Evolutionary conservation across 805 yeast species (phyloP), one percentile per base, ranked within the genome.

Genomic region (Komagataella ulmi): DNA sequence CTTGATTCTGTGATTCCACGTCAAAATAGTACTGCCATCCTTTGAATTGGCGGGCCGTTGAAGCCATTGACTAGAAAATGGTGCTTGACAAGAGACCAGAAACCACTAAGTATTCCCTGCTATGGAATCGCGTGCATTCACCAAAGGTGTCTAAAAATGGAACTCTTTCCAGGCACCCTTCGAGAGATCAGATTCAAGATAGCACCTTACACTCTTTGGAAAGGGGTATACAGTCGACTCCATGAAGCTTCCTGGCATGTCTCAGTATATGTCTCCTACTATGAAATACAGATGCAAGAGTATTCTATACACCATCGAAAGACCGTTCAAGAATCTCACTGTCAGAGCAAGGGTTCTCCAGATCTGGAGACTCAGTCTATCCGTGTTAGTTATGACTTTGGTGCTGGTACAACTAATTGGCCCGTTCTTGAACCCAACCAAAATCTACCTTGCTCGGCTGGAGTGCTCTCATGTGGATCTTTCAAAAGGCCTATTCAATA

Each of bases 401-500:
- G 7, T 55, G 1, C 19, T 49, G 2, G 44, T 54, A 6, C 23
- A 59, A 30, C 45, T 55, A 3, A 48, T 50, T 2, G 36, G 55
- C 3, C 61, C 60, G 3, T 52, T 45, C 30, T 36, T 44, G 2
- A 8, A 24, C 30, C 50, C 46, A 48, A 40, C 40, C 45, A 30
- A 14, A 14, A 44, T 54, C 3, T 56, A 55, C 24, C 58, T 73
- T 7, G 66, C 70, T 6, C 58, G 71, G 45, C 64, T 81, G 44
- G 73, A 74, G 57, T 77, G 80, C 53, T 69, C 75, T 3, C 81
- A 76, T 56, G 61, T 72, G 6, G 79, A 77, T 54, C 75, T 81
- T 17, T 73, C 81, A 1, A 57, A 64, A 17, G 86, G 85, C 1
- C 61, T 81, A 7, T 80, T 77, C 56, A 61, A 69, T 21, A 66